Conservation (phyloP, 2,329 filamentous ascomycete genomes). For the Dactylellina cionopaga region DNA sequence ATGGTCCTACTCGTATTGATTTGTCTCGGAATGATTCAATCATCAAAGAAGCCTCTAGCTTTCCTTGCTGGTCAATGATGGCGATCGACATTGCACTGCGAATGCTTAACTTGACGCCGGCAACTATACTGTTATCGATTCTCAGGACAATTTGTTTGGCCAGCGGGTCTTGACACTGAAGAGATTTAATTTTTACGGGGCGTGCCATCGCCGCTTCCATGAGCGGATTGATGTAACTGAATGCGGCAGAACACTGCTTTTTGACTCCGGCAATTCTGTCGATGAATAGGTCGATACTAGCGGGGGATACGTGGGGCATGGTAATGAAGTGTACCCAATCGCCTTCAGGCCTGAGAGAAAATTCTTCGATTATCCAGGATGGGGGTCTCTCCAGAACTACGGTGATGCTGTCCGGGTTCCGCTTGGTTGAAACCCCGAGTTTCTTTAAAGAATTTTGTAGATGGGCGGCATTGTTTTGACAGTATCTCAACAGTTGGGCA, state of each 20-base stretch:
- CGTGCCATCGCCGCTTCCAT: background rate
- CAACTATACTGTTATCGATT: background rate
- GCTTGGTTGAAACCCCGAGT: conserved; percentile 14
- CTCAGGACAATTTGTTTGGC: conserved; percentile 5
- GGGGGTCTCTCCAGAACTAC: conserved; percentile 27
- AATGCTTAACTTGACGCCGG: background rate
- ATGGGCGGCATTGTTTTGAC: conserved; percentile 6
- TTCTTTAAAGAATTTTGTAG: background rate
- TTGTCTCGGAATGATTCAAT: conserved; percentile 9
- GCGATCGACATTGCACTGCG: conserved; percentile 15
- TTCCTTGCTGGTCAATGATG: background rate
- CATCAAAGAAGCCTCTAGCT: conserved; percentile 11
- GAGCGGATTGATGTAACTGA: conserved; percentile 2
- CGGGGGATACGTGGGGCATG: conserved; percentile 19
- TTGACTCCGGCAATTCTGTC: background rate
- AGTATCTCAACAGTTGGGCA: background rate
- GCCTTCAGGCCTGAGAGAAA: conserved; percentile 21
- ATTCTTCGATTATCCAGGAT: conserved; percentile 40
- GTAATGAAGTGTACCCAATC: conserved; percentile 45
- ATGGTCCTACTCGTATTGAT: background rate
- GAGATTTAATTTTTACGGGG: background rate
- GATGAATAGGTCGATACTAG: conserved; percentile 23
- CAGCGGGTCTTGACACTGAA: conserved; percentile 1
- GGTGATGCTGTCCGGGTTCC: conserved; percentile 2
- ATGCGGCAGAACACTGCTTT: background rate